A percentile compares a stretch with the other conserved stretches of the same genome.
phyloP scores from a whole-genome alignment of 441 rosid genomes.

The Syzygium malaccense region DNA sequence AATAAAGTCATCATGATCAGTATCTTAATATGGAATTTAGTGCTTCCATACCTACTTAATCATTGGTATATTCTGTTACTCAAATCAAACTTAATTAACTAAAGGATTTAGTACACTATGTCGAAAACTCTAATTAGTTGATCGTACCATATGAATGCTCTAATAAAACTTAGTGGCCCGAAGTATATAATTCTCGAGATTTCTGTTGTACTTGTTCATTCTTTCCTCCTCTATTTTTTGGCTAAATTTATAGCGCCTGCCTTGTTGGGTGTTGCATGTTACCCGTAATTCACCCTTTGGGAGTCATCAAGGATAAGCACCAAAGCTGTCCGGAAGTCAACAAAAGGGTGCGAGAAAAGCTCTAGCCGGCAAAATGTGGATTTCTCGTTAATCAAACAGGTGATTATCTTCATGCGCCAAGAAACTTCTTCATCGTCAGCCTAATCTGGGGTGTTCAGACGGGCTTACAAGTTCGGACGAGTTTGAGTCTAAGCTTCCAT shows the following conservation, averaged over 20 bases:
- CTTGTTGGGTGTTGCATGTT: neutral
- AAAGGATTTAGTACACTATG: neutral
- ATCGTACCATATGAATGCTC: neutral
- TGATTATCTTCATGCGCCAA: neutral
- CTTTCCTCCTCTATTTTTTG: neutral
- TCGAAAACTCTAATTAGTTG: neutral
- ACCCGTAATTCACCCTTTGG: neutral
- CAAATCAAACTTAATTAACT: neutral
- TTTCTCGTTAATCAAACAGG: neutral
- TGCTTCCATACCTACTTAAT: neutral
- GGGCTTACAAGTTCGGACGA: neutral
- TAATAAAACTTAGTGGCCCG: rapidly evolving
- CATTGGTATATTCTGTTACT: neutral
- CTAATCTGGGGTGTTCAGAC: neutral
- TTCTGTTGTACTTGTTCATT: neutral
- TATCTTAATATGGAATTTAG: neutral
- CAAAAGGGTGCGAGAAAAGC: neutral
- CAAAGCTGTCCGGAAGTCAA: neutral
- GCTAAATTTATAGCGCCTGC: neutral
- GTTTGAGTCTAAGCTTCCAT: neutral
- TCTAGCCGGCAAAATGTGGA: neutral
- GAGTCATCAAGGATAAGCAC: neutral
- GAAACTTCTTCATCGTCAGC: neutral
- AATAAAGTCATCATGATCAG: neutral
- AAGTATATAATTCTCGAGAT: neutral